A percentile compares a stretch with the other conserved stretches of the same genome.
Evolutionary conservation across 495 filamentous ascomycete species (phyloP).

Genomic region (Lineolata rhizophorae): DNA sequence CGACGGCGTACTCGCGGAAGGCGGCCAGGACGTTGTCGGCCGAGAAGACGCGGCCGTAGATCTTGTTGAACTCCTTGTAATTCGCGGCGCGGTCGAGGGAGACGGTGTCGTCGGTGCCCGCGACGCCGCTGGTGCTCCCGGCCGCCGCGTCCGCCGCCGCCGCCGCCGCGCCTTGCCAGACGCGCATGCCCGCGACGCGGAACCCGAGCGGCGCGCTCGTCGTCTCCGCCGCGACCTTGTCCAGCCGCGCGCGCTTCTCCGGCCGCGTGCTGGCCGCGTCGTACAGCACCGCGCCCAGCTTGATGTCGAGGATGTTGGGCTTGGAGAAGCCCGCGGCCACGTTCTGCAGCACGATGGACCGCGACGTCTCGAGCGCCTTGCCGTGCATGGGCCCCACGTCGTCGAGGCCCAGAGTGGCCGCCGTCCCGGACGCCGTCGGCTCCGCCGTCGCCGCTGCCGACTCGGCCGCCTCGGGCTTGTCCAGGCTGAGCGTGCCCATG

Average conservation of each 20-base stretch:
- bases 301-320: constrained; percentile 89
- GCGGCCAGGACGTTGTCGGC: constrained; percentile 48
- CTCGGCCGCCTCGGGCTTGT: constrained; percentile 6
- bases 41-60: constrained; percentile 59
- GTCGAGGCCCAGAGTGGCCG: constrained; percentile 18
- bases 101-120: constrained; percentile 20
- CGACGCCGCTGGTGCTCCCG: constrained; percentile 15
- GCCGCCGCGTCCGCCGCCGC: constrained; percentile 21
- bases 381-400: constrained; percentile 22
- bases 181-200: constrained; percentile 83
- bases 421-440: constrained; percentile 2
- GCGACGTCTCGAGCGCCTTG: constrained; percentile 32
- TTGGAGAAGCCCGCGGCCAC: constrained; percentile 57
- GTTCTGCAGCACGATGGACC: constrained; percentile 75
- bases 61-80: constrained; percentile 66
- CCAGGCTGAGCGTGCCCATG: constrained; percentile 49
- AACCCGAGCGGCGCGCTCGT: constrained; percentile 68
- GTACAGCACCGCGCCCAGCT: constrained; percentile 73
- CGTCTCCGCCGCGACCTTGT: constrained; percentile 55
- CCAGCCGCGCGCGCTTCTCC: constrained; percentile 58
- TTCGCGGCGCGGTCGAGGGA: constrained; percentile 5
- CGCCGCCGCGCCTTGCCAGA: constrained; percentile 46
- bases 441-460: constrained; percentile 2
- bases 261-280: constrained; percentile 26
- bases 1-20: constrained; percentile 54